Evolutionary conservation across 2,329 filamentous ascomycete genomes (phyloP).

Genomic region (Microdochium trichocladiopsis): DNA sequence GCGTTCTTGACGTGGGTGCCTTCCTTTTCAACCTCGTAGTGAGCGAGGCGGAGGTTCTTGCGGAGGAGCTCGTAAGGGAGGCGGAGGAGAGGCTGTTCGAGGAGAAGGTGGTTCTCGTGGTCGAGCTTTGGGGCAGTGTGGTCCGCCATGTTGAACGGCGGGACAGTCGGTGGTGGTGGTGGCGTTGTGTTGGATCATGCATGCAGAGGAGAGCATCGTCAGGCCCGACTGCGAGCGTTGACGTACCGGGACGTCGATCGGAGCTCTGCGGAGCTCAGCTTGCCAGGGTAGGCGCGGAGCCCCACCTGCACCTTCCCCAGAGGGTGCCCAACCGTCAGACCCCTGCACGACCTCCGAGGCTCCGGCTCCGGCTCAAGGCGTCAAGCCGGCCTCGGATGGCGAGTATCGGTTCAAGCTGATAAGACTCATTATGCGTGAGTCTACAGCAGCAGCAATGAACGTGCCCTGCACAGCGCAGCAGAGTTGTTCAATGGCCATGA

Average conservation of each 20-base stretch:
- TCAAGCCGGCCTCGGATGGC: too few relatives aligned
- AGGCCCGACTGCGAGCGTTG: too few relatives aligned
- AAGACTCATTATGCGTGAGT: too few relatives aligned
- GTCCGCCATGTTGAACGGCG: slow-evolving; percentile 43
- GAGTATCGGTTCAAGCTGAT: too few relatives aligned
- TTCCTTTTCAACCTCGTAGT: slow-evolving; percentile 69
- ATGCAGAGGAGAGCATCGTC: background rate
- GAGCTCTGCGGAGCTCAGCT: slow-evolving; percentile 1
- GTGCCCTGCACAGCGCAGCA: too few relatives aligned
- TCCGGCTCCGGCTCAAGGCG: too few relatives aligned
- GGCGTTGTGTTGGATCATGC: background rate
- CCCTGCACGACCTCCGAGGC: too few relatives aligned
- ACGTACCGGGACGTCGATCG: background rate
- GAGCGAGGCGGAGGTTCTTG: slow-evolving; percentile 86
- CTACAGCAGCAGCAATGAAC: too few relatives aligned
- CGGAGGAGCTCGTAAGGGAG: slow-evolving; percentile 88
- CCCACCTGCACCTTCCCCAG: too few relatives aligned
- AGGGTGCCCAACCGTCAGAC: too few relatives aligned
- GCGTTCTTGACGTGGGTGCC: slow-evolving; percentile 53
- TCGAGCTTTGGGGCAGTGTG: slow-evolving; percentile 61
- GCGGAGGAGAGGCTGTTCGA: slow-evolving; percentile 93
- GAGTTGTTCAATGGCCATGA: too few relatives aligned
- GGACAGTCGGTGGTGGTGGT: background rate
- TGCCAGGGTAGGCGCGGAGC: too few relatives aligned
- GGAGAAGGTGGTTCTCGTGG: slow-evolving; percentile 67